Evolutionary conservation across 352 stramenopile genomes (phyloP).

Genomic region (Pythium rhizo-oryzae): DNA sequence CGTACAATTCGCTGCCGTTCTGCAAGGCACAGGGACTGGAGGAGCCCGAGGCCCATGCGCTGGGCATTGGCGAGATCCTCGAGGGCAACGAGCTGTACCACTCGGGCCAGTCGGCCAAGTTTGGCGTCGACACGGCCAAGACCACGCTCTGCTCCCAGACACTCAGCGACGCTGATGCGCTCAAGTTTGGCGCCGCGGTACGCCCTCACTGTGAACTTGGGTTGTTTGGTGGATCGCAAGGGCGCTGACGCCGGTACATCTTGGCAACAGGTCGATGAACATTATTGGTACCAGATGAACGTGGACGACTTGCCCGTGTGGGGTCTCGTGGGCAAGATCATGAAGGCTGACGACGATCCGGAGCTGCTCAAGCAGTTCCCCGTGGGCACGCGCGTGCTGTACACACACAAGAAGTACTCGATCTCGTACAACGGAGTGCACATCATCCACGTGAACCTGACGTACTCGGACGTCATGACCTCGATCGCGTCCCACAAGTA

Average conservation of each 20-base stretch:
- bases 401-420: constrained; percentile 96
- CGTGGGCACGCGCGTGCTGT: constrained; percentile 89
- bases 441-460: constrained; percentile 99
- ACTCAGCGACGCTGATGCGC: constrained; percentile 67
- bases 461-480: constrained; percentile 90
- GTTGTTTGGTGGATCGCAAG: background rate
- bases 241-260: background rate
- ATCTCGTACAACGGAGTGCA: constrained; percentile 97
- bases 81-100: constrained; percentile 96
- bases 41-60: constrained; percentile 79
- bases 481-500: constrained; percentile 86
- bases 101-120: constrained; percentile 86
- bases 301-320: constrained; percentile 98
- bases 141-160: constrained; percentile 81
- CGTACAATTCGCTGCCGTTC: constrained; percentile 99
- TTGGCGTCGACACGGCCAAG: constrained; percentile 64
- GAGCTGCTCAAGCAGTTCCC: constrained; percentile 83
- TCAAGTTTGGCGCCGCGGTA: constrained; percentile 79
- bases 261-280: constrained; percentile 80
- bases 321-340: constrained; percentile 98
- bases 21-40: constrained; percentile 92
- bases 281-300: constrained; percentile 99
- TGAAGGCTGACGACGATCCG: constrained; percentile 86
- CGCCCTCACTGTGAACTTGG: background rate
- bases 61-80: constrained; percentile 95